Evolutionary conservation across 768 basidiomycete genomes (phyloP), one percentile per base, ranked within the genome.

Genomic region (Tricholoma furcatifolium): DNA sequence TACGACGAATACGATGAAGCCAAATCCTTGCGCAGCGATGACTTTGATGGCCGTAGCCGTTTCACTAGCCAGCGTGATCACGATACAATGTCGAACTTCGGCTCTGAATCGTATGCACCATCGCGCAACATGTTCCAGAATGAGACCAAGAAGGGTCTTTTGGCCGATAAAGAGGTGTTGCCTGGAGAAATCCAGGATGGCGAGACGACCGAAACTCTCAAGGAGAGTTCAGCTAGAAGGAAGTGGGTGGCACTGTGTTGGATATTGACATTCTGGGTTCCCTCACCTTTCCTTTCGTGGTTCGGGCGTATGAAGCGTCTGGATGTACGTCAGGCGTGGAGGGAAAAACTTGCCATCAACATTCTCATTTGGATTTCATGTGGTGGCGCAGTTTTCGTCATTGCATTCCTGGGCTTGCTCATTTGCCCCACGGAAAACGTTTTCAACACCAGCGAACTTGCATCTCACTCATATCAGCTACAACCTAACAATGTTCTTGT

Each of bases 381-480:
- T 57, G 87, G 69, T n/a, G 84, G 83, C 60, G 87, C 93, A 1
- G 79, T 94, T 43, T 98, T 99, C 68, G 89, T 99, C 62, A 95
- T 98, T 63, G 92, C 91, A 9, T 69, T 95, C 21, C 76, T 98
- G 24, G 93, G 92, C 10, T 67, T 79, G 48, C 69, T 99, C 53
- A 98, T 99, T 68, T 99, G 97, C 64, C 97, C 97, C 1, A 91
- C 86, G 57, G 86, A 98, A 62, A 88, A 97, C 66, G 89, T 99
- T 47, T 99, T 87, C 78, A 91, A 83, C 59, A 69, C 74, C 4
- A 72, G 74, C 21, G 97, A 99, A 67, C 72, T 99, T 34, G 75
- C 82, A 3, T 76, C 79, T 3, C 92, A 94, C 65, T 87, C 82
- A n/a, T 76, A 70, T 40, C 57, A 72, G 55, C 70, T 79, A 59